These are phyloP conservation scores for Paecilomyces variotii DNA, from an alignment of 2,329 filamentous ascomycete genomes.

Conservation along the genomic window DNA sequence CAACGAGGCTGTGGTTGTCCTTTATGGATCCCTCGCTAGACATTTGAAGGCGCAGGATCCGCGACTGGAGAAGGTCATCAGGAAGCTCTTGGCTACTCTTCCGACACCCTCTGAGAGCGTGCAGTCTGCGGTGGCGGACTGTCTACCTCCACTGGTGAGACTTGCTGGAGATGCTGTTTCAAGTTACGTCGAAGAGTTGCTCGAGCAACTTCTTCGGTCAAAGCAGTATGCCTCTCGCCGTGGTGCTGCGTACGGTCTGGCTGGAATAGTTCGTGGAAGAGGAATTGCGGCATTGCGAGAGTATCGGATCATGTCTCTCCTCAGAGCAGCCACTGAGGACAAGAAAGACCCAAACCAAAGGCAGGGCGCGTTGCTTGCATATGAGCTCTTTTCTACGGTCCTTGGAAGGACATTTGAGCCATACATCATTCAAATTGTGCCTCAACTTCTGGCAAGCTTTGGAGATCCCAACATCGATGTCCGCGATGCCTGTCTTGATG, in stretches of 20 bases:
- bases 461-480: constrained; percentile 84
- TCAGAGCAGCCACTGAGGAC: constrained; percentile 80
- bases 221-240: constrained; percentile 90
- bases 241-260: constrained; percentile 89
- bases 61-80: constrained; percentile 80
- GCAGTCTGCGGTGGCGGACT: constrained; percentile 92
- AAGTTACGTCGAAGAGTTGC: constrained; percentile 70
- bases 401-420: constrained; percentile 88
- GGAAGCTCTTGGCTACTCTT: constrained; percentile 75
- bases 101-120: constrained; percentile 95
- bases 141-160: constrained; percentile 80
- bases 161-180: constrained; percentile 69
- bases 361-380: constrained; percentile 81
- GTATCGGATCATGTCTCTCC: constrained; percentile 72
- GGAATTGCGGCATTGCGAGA: constrained; percentile 76
- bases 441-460: constrained; percentile 80
- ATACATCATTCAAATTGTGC: constrained; percentile 92
- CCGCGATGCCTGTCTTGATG: constrained; percentile 83
- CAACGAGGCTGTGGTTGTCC: constrained; percentile 94
- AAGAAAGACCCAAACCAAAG: constrained; percentile 87
- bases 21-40: constrained; percentile 87
- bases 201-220: constrained; percentile 72
- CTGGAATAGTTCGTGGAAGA: constrained; percentile 80
- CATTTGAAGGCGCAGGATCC: constrained; percentile 79
- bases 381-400: constrained; percentile 79